Percentiles rank a stretch among this genome's conserved stretches.
phyloP scores from a whole-genome alignment of 768 basidiomycete species.

The Mycena haematopus region DNA sequence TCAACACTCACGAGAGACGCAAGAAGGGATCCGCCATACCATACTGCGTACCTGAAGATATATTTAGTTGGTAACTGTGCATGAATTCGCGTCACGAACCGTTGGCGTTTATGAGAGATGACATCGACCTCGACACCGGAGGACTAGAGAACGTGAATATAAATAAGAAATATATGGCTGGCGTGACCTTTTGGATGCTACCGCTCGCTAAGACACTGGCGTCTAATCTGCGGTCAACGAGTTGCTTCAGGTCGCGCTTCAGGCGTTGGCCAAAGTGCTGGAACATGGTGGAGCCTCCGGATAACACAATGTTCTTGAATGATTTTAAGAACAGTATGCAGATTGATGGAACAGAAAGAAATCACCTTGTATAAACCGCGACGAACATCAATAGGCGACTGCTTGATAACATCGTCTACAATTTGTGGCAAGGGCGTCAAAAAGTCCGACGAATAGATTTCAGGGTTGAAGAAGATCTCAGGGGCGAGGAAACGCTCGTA shows the following conservation, averaged over 20 bases:
- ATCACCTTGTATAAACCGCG: conserved; percentile 93
- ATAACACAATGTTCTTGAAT: conserved; percentile 90
- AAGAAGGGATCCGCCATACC: conserved; percentile 96
- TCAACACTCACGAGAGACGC: conserved; percentile 80
- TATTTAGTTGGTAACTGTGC: conserved; percentile 7
- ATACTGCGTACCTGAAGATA: conserved; percentile 80
- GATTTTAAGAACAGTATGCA: background rate
- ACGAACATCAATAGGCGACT: conserved; percentile 96
- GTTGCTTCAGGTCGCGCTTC: conserved; percentile 92
- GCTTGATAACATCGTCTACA: conserved; percentile 94
- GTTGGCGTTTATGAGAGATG: conserved; percentile 96
- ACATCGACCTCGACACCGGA: conserved; percentile 98
- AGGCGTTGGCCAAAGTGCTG: conserved; percentile 97
- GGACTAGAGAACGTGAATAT: conserved; percentile 57
- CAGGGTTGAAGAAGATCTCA: conserved; percentile 99
- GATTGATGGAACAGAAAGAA: background rate
- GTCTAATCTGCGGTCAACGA: conserved; percentile 91
- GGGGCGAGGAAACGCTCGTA: conserved; percentile 99
- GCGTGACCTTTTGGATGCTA: conserved; percentile 68
- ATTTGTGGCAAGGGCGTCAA: conserved; percentile 95
- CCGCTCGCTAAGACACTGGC: conserved; percentile 78
- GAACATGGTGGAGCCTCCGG: conserved; percentile 99
- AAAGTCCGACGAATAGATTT: conserved; percentile 98
- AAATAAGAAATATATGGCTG: background rate
- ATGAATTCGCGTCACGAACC: conserved; percentile 51